These are phyloP conservation scores for Achaetomium macrosporum DNA, from an alignment of 2,329 filamentous ascomycete species.

Conservation along the genomic window DNA sequence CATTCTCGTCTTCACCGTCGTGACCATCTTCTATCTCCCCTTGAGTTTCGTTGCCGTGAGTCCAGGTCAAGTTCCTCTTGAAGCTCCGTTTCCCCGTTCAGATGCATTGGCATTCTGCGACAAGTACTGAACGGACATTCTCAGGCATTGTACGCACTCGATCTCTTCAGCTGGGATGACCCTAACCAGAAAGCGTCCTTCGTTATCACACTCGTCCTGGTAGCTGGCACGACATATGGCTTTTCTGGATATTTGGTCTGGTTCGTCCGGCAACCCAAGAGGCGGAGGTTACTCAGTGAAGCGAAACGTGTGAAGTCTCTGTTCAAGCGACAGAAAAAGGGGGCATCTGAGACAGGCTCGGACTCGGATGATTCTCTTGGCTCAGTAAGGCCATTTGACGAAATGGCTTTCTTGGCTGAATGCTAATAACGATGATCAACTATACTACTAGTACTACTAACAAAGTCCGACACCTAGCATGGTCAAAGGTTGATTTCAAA, in stretches of 20 bases:
- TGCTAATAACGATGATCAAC: too few relatives aligned
- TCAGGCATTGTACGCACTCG: slow-evolving; percentile 8
- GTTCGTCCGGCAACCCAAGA: background rate
- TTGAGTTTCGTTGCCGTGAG: slow-evolving; percentile 14
- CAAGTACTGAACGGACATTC: too few relatives aligned
- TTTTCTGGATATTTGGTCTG: slow-evolving; percentile 4
- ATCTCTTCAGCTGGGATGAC: slow-evolving; percentile 5
- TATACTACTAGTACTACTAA: too few relatives aligned
- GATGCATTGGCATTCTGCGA: too few relatives aligned
- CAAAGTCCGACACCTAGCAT: too few relatives aligned
- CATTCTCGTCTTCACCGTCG: slow-evolving; percentile 15
- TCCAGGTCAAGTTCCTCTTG: background rate
- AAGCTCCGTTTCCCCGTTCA: too few relatives aligned
- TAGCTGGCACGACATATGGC: background rate
- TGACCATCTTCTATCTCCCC: slow-evolving; percentile 14
- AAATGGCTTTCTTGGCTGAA: too few relatives aligned
- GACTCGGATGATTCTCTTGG: too few relatives aligned
- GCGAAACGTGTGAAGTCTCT: background rate
- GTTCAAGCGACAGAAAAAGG: too few relatives aligned
- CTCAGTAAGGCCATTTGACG: too few relatives aligned
- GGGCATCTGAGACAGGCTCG: too few relatives aligned
- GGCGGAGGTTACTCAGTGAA: background rate
- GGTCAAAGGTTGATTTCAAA: too few relatives aligned
- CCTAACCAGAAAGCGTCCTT: slow-evolving; percentile 4
- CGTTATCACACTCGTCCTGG: background rate